A percentile compares a stretch with the other conserved stretches of the same genome.
Conservation (phyloP, 108 stramenopile genomes). For the Pseudonitzschia delicatissima region DNA sequence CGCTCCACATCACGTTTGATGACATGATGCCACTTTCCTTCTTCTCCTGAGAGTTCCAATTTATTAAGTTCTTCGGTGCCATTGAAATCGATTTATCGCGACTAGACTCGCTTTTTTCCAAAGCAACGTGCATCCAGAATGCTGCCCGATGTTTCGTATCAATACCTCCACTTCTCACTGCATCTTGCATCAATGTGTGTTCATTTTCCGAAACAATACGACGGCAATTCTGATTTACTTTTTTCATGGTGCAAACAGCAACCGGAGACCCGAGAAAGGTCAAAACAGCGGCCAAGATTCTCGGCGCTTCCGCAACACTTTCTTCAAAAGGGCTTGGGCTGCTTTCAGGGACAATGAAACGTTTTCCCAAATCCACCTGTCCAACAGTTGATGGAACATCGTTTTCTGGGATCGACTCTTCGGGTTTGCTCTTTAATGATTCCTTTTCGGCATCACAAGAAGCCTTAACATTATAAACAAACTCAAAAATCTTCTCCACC, state of each 20-base stretch:
- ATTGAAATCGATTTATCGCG: constrained; percentile 16
- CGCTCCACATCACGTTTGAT: constrained; percentile 80
- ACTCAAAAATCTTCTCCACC: constrained; percentile 17
- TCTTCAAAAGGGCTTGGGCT: constrained; percentile 78
- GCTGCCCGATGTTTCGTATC: constrained; percentile 71
- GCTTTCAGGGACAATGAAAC: constrained; percentile 24
- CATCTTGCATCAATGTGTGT: constrained; percentile 74
- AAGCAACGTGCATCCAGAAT: constrained; percentile 85
- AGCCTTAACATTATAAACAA: constrained; percentile 22
- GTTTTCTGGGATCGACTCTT: too few relatives aligned
- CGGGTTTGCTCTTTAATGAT: neutral
- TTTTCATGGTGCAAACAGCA: constrained; percentile 70
- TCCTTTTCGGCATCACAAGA: constrained; percentile 7
- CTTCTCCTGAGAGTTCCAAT: constrained; percentile 51
- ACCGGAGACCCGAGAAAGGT: constrained; percentile 82
- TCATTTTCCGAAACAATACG: constrained; percentile 70
- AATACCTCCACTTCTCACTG: constrained; percentile 77
- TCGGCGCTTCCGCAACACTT: constrained; percentile 53
- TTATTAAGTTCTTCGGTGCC: constrained; percentile 17
- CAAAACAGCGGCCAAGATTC: constrained; percentile 57
- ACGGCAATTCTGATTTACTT: constrained; percentile 62
- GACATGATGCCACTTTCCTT: constrained; percentile 76
- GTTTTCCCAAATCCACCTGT: neutral
- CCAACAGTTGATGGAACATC: neutral
- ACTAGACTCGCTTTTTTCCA: constrained; percentile 48